Conservation (phyloP, 192 early-diverging fungal genomes). For the Polychytrium aggregatum region DNA sequence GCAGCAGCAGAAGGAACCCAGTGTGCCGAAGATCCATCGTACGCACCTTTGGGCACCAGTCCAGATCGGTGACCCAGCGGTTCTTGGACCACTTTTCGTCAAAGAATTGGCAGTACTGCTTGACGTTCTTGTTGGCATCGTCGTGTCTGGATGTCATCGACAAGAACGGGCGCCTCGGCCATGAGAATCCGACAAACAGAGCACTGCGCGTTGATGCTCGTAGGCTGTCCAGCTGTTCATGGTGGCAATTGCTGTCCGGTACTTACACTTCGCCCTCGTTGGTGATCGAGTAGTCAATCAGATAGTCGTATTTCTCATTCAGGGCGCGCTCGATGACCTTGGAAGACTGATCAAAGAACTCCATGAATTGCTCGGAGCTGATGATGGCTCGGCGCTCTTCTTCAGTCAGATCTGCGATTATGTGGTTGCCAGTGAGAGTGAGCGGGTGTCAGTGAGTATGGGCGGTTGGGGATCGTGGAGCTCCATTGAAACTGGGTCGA, state of each 20-base stretch:
- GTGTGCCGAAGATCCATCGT: no score
- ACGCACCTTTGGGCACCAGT: slow-evolving; percentile 83
- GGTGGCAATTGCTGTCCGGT: neutral
- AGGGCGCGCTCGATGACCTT: slow-evolving; percentile 85
- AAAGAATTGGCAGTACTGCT: slow-evolving; percentile 58
- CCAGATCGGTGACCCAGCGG: slow-evolving; percentile 83
- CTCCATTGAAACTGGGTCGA: neutral
- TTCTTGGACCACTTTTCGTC: slow-evolving; percentile 78
- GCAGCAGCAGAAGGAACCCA: neutral
- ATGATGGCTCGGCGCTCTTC: slow-evolving; percentile 70
- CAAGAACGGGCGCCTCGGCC: no score
- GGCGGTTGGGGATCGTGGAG: neutral
- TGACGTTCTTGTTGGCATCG: slow-evolving; percentile 54
- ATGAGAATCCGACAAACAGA: no score
- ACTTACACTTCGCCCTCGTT: slow-evolving; percentile 14
- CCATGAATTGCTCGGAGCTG: slow-evolving; percentile 59
- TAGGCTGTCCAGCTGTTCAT: no score
- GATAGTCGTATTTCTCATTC: slow-evolving; percentile 77
- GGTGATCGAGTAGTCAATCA: slow-evolving; percentile 75
- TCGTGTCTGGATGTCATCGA: slow-evolving; percentile 58
- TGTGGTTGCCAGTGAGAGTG: neutral
- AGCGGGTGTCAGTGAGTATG: slow-evolving; percentile 5
- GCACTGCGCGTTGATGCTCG: neutral
- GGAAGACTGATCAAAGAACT: slow-evolving; percentile 79
- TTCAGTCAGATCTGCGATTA: slow-evolving; percentile 60